These are phyloP conservation scores for Emmonsiellopsis sp. DNA, from an alignment of 2,329 filamentous ascomycete genomes.

Conservation along the genomic window DNA sequence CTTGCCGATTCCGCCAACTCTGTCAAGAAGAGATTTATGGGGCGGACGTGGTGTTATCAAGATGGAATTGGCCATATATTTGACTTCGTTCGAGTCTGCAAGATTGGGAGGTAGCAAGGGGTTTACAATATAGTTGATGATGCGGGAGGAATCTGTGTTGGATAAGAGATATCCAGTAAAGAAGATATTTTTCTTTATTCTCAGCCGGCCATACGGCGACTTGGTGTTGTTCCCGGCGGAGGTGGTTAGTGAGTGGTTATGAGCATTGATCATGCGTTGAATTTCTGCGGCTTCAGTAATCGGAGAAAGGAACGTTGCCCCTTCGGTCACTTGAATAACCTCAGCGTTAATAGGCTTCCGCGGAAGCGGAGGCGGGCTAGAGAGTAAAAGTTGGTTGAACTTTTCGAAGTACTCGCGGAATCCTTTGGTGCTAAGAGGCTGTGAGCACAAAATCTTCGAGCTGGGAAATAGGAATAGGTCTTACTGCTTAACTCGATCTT, in stretches of 20 bases:
- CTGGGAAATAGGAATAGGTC: slow-evolving; percentile 13
- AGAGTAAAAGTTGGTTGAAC: slow-evolving; percentile 58
- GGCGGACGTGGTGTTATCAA: slow-evolving; percentile 76
- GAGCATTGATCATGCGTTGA: slow-evolving; percentile 79
- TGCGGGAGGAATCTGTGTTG: slow-evolving; percentile 59
- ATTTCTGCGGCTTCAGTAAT: slow-evolving; percentile 73
- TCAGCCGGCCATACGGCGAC: slow-evolving; percentile 43
- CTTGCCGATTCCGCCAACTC: slow-evolving; percentile 77
- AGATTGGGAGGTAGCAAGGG: slow-evolving; percentile 54
- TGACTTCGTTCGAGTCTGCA: slow-evolving; percentile 59
- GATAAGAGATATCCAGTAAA: slow-evolving; percentile 87
- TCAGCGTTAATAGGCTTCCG: slow-evolving; percentile 64
- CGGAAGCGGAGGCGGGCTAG: slow-evolving; percentile 32
- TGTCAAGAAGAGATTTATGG: slow-evolving; percentile 62
- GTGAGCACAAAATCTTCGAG: slow-evolving; percentile 9
- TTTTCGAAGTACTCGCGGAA: slow-evolving; percentile 78
- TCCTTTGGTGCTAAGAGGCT: slow-evolving; percentile 51
- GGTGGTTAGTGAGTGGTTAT: slow-evolving; percentile 50
- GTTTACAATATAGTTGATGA: slow-evolving; percentile 53
- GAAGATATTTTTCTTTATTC: slow-evolving; percentile 78
- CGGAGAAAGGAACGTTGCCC: slow-evolving; percentile 64
- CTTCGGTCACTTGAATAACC: slow-evolving; percentile 78
- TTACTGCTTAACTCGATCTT: slow-evolving; percentile 53
- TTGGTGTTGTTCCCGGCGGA: slow-evolving; percentile 28
- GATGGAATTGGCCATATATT: slow-evolving; percentile 79